Base-by-base conservation (phyloP, 495 filamentous ascomycete genomes). In the Pseudotulostoma volvatum region DNA sequence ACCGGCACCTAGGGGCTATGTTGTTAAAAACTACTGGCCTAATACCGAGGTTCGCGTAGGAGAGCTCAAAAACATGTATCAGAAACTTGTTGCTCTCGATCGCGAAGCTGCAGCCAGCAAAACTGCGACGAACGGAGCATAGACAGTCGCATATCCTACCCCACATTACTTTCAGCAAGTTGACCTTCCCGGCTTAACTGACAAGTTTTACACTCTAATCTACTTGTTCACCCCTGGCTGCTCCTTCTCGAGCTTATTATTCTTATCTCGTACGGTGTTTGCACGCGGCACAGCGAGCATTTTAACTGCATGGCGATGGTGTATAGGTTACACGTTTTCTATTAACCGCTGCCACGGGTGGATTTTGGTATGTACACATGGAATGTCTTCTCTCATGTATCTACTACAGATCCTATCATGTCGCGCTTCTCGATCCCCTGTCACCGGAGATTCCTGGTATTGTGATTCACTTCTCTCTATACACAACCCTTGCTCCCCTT, bases 21-120 rank as follows among this genome's bases (percentile, higher is more conserved):
- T 71, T 25, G 54, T 59, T 5, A 48, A 59, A 32, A 51, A 61
- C 34, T 62, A 63, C 41, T 71, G 67, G 66, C 65, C 67, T 16
- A 70, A 68, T 46, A 60, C 60, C 39, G 64, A 66, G 3, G 63
- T 56, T 20, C 55, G 51, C 42, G 65, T 58, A 16, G 36, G 52
- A 9, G 60, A 66, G 38, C 57, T 70, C 30, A 60, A 59, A 34
- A 55, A 56, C 42, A 69, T 71, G 65, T 71, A 64, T 41, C 48
- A 62, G 31, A 67, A 64, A 43, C 56, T 69, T 17, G 44, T 48
- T 40, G 55, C 55, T 45, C 53, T 49, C 4, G 50, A 42, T 9
- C 23, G 38, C 31, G 19, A 7, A 14, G 36, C 36, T 23, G 32
- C 41, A 15, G 25, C 41, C 35, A 36, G 36, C 40, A 47, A 55